These are phyloP conservation scores for Macrophomina phaseolina DNA, from an alignment of 2,329 filamentous ascomycete genomes.

Conservation along the genomic window DNA sequence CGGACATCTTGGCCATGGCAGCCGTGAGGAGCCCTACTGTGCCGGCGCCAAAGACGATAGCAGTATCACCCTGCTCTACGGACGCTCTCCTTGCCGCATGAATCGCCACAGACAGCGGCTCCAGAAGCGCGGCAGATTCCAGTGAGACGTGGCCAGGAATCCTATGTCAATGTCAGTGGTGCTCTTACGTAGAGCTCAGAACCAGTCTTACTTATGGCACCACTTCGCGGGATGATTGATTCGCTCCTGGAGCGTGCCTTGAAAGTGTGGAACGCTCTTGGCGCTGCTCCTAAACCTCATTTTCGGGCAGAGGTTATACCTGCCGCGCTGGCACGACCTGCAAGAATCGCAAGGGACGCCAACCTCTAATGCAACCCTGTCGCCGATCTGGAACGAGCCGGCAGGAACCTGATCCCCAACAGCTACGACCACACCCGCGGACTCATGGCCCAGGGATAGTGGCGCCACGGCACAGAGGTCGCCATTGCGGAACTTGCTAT, in stretches of 20 bases:
- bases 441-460: constrained; percentile 57
- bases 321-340: constrained; percentile 48
- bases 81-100: constrained; percentile 79
- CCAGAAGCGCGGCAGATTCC: constrained; percentile 47
- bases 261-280: constrained; percentile 51
- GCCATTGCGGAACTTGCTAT: constrained; percentile 74
- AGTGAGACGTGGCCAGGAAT: constrained; percentile 47
- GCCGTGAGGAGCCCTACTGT: constrained; percentile 57
- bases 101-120: constrained; percentile 80
- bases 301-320: constrained; percentile 50
- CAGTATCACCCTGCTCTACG: constrained; percentile 74
- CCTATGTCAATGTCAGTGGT: constrained; percentile 37
- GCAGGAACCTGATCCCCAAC: constrained; percentile 37
- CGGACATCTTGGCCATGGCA: constrained; percentile 48
- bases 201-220: constrained; percentile 50
- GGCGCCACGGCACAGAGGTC: constrained; percentile 70
- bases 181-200: constrained; percentile 29
- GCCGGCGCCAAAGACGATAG: constrained; percentile 85
- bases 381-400: constrained; percentile 30
- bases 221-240: constrained; percentile 52
- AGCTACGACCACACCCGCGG: constrained; percentile 30
- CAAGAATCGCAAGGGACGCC: constrained; percentile 40
- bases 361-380: constrained; percentile 34
- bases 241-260: constrained; percentile 51
- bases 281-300: constrained; percentile 52